Conservation (phyloP, 441 rosid species). For the Corymbia citriodora region DNA sequence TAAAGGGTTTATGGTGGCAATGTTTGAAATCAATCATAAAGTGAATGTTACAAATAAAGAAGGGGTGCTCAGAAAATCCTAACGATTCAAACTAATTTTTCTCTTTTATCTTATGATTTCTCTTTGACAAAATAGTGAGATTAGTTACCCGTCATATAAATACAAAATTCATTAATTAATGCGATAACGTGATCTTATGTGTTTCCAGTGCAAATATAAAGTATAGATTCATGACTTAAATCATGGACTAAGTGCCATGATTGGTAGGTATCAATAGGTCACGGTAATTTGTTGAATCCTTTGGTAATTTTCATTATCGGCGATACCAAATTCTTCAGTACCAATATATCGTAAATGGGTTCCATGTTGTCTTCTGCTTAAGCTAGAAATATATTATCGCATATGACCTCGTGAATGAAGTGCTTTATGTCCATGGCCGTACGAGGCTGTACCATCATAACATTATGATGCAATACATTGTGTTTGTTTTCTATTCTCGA, state of each 20-base stretch:
- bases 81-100: background rate
- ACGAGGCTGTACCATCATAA: background rate
- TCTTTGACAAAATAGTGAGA: background rate
- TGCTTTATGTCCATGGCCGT: background rate
- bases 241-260: background rate
- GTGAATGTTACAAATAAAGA: background rate
- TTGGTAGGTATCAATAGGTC: background rate
- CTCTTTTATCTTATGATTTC: background rate
- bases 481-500: background rate
- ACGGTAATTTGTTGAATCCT: background rate
- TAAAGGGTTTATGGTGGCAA: background rate
- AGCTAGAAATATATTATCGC: background rate
- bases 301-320: too few relatives aligned
- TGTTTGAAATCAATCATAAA: background rate
- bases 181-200: background rate
- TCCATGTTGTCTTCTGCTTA: background rate
- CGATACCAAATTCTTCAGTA: too few relatives aligned
- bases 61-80: too few relatives aligned
- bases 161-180: too few relatives aligned
- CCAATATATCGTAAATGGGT: too few relatives aligned
- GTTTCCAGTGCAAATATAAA: background rate
- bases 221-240: background rate
- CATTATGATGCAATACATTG: background rate
- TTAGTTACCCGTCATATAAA: background rate
- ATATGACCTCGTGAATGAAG: background rate